Evolutionary conservation across 148 eudicot genomes (phyloP), one percentile per base, ranked within the genome.

Genomic region (Pharnaceum exiguum): DNA sequence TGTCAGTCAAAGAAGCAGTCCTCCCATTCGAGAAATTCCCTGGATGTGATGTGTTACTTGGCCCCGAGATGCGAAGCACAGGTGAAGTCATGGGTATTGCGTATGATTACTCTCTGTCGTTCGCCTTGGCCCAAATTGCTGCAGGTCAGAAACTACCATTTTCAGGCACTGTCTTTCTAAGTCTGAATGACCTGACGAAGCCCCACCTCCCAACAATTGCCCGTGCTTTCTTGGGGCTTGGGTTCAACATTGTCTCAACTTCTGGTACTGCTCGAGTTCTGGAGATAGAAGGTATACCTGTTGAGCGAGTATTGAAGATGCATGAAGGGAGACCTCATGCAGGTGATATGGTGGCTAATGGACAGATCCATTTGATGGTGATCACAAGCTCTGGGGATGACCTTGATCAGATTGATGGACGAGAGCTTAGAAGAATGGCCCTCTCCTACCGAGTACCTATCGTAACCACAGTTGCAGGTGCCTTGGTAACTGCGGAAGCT

Each of bases 61-160:
- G 99, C 27, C 99, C 96, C 1, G 99, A 94, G 66, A 94, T 94
- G 96, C 95, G 88, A n/a, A 89, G 96, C 59, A 94, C 96, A 0
- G 96, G 96, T 30, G 99, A 94, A 66, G 96, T 94, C 27, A 94
- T 94, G 99, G 95, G 91, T 36, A 94, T 94, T 24, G 75, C 79
- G 57, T 71, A 16, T 19, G 95, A 82, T 46, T 80, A 65, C 35
- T 69, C 99, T 3, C 56, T 77, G 19, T 77, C 99, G 13, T 94
- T 89, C 59, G 99, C 96, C 57, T 75, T 83, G 73, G 88, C 96
- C 29, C 85, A 86, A 39, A 86, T 94, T 57, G 99, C 99, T 17
- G 84, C 95, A 2, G 96, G 96, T 43, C 95, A 86, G 50, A 94
- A 84, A 78, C 82, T 84, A 7, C 96, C 99, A 1, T 68, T 73